Percentiles rank a stretch among this genome's conserved stretches.
phyloP scores from a whole-genome alignment of 164 flowering plant species.

The Berberis thunbergii region DNA sequence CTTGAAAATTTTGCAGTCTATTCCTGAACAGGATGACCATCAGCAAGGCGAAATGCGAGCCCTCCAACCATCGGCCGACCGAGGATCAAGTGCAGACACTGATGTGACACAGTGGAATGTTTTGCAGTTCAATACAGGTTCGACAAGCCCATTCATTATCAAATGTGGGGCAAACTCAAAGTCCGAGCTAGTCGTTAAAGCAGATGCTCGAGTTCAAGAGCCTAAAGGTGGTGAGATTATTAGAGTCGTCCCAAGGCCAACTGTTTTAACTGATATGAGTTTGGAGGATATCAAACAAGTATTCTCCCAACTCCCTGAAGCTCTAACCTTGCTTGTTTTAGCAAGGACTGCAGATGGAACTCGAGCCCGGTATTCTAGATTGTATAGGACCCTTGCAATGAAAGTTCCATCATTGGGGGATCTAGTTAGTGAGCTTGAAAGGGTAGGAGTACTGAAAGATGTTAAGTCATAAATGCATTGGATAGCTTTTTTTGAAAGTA shows the following conservation, averaged over 20 bases:
- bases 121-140: conserved; percentile 90
- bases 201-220: conserved; percentile 78
- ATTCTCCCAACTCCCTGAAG: conserved; percentile 79
- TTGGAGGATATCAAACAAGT: conserved; percentile 85
- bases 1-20: conserved; percentile 37
- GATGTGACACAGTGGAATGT: conserved; percentile 96
- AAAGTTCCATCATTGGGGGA: conserved; percentile 90
- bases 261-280: conserved; percentile 64
- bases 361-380: conserved; percentile 85
- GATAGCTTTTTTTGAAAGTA: not conserved
- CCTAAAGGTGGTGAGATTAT: conserved; percentile 92
- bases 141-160: conserved; percentile 78
- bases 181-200: conserved; percentile 88
- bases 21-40: conserved; percentile 64
- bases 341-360: conserved; percentile 98
- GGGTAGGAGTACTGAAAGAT: conserved; percentile 80
- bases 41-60: conserved; percentile 25
- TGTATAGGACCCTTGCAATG: conserved; percentile 90
- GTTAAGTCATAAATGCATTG: conserved; percentile 26
- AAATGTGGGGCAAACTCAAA: conserved; percentile 93
- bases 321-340: conserved; percentile 81
- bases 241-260: conserved; percentile 89
- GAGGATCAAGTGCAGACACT: conserved; percentile 41
- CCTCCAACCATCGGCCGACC: conserved; percentile 29
- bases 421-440: conserved; percentile 84